These are phyloP conservation scores for Sclerotinia subarctica DNA, from an alignment of 2,329 filamentous ascomycete genomes.

Conservation along the genomic window DNA sequence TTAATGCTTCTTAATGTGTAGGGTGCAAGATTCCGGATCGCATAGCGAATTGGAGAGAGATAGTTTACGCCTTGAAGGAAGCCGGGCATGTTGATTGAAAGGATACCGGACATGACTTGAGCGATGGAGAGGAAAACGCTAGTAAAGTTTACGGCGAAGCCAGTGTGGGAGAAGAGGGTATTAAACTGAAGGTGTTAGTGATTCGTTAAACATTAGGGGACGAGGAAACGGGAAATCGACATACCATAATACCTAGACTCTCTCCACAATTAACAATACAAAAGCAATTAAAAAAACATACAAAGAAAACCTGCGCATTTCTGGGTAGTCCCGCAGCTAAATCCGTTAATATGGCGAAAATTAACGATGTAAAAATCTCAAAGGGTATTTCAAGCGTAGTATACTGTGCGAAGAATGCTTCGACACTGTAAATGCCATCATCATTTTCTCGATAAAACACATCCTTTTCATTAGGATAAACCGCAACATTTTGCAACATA, in stretches of 20 bases:
- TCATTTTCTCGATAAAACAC: slow-evolving; percentile 76
- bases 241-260: slow-evolving; percentile 65
- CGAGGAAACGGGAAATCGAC: background rate
- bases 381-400: slow-evolving; percentile 69
- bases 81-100: slow-evolving; percentile 65
- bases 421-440: slow-evolving; percentile 67
- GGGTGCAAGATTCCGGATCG: slow-evolving; percentile 62
- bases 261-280: slow-evolving; percentile 73
- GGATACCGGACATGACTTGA: slow-evolving; percentile 67
- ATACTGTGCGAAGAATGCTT: slow-evolving; percentile 69
- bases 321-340: slow-evolving; percentile 64
- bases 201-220: background rate
- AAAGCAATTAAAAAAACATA: slow-evolving; percentile 66
- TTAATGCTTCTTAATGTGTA: slow-evolving; percentile 58
- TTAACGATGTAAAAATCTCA: slow-evolving; percentile 60
- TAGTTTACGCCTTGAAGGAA: slow-evolving; percentile 69
- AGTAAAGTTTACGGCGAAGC: slow-evolving; percentile 73
- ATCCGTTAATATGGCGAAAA: slow-evolving; percentile 63
- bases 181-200: slow-evolving; percentile 53
- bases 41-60: slow-evolving; percentile 68
- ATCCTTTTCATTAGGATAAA: slow-evolving; percentile 69
- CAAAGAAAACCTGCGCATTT: slow-evolving; percentile 63
- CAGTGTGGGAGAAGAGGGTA: slow-evolving; percentile 69
- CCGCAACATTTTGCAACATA: slow-evolving; percentile 75
- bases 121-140: slow-evolving; percentile 67